Percentiles rank a stretch among this genome's conserved stretches.
Conservation (phyloP, 345 rosid genomes). For the Laguncularia racemosa region DNA sequence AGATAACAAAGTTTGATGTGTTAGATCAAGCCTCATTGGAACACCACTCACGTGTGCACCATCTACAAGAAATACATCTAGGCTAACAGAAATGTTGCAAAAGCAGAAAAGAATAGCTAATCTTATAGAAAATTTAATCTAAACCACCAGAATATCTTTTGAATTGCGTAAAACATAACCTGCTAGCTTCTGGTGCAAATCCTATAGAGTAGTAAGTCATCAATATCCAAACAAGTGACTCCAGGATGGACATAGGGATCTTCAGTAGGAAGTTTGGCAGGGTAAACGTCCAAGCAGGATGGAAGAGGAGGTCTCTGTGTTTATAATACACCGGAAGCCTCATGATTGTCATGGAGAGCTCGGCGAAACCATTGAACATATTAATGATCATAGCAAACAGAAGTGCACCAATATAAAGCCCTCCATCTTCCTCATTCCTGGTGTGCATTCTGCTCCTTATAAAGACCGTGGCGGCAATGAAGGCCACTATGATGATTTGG, state of each 20-base stretch:
- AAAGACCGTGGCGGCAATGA: constrained; percentile 53
- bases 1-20: too few relatives aligned
- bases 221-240: constrained; percentile 55
- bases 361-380: constrained; percentile 87
- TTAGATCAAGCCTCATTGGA: neutral
- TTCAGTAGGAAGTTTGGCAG: constrained; percentile 57
- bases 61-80: neutral
- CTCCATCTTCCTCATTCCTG: constrained; percentile 44
- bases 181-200: constrained; percentile 66
- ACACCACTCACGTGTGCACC: neutral
- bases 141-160: neutral
- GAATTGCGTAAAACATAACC: constrained; percentile 23
- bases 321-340: constrained; percentile 90
- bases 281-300: constrained; percentile 82
- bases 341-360: constrained; percentile 56
- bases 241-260: constrained; percentile 67
- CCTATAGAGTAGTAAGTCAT: constrained; percentile 64
- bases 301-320: constrained; percentile 80
- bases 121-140: neutral
- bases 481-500: constrained; percentile 54
- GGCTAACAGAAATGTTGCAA: too few relatives aligned
- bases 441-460: constrained; percentile 51
- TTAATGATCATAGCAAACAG: constrained; percentile 46
- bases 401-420: constrained; percentile 38
- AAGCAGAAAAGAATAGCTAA: neutral